phyloP scores from a whole-genome alignment of 2,329 filamentous ascomycete genomes.

The Fusarium praegraminearum region DNA sequence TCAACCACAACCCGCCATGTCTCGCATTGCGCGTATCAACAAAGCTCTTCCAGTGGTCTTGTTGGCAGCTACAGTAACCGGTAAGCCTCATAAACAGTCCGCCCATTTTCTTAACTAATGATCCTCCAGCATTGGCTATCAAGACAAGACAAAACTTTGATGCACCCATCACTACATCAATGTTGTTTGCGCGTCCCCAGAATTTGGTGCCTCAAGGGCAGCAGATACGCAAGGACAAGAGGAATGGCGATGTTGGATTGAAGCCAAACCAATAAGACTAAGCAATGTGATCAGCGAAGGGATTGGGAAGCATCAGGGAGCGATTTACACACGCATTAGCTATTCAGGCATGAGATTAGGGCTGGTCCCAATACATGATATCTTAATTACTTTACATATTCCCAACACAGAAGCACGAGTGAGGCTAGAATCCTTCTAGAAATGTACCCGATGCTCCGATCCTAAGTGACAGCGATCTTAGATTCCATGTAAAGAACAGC shows the following conservation, averaged over 20 bases:
- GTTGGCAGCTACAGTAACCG: slow-evolving; percentile 24
- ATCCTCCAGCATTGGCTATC: slow-evolving; percentile 20
- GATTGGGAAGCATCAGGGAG: not conserved
- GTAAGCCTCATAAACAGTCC: not conserved
- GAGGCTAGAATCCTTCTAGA: not conserved
- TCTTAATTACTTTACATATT: not conserved
- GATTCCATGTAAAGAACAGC: too few relatives aligned
- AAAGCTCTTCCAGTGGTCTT: slow-evolving; percentile 33
- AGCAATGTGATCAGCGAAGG: too few relatives aligned
- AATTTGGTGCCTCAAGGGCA: slow-evolving; percentile 23
- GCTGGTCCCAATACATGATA: slow-evolving; percentile 20
- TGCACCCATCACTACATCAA: not conserved
- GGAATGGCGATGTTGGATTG: not conserved
- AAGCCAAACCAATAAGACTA: slow-evolving; percentile 17
- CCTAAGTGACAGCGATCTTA: not conserved
- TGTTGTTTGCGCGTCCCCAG: slow-evolving; percentile 4
- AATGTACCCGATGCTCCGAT: not conserved
- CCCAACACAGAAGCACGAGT: not conserved
- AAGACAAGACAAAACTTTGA: slow-evolving; percentile 25
- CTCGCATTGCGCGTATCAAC: slow-evolving; percentile 34
- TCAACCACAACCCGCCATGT: slow-evolving; percentile 18
- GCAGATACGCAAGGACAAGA: slow-evolving; percentile 8
- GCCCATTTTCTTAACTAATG: not conserved
- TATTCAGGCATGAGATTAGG: slow-evolving; percentile 5
- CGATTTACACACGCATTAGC: not conserved